These are phyloP conservation scores for Lomentospora prolificans DNA, from an alignment of 2,329 filamentous ascomycete species.

Conservation along the genomic window DNA sequence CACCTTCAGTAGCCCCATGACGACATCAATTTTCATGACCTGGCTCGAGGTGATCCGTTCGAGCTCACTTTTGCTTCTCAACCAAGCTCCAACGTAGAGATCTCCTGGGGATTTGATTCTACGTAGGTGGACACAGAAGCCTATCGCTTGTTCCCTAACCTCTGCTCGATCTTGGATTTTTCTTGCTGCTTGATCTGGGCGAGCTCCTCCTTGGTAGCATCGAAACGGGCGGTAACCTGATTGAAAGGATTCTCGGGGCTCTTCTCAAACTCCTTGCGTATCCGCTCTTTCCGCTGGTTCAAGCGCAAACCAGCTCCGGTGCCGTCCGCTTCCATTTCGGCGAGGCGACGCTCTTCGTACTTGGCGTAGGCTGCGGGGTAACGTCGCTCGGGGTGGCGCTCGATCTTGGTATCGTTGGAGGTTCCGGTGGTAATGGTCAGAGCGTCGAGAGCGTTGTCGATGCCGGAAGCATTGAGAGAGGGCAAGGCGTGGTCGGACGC, in stretches of 20 bases:
- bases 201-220: slow-evolving; percentile 71
- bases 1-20: background rate
- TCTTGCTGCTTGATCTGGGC: slow-evolving; percentile 55
- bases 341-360: slow-evolving; percentile 71
- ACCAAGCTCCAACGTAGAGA: too few species aligned
- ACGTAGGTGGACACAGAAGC: too few species aligned
- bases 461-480: slow-evolving; percentile 71
- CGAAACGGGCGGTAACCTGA: slow-evolving; percentile 65
- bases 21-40: slow-evolving; percentile 1
- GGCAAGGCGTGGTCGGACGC: slow-evolving; percentile 32
- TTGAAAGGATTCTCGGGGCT: slow-evolving; percentile 94
- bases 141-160: slow-evolving; percentile 35
- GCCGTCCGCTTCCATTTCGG: slow-evolving; percentile 78
- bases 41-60: background rate
- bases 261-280: slow-evolving; percentile 89
- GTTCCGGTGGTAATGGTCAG: slow-evolving; percentile 52
- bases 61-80: too few species aligned
- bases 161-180: slow-evolving; percentile 63
- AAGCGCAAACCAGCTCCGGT: slow-evolving; percentile 61
- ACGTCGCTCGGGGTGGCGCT: slow-evolving; percentile 78
- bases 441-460: slow-evolving; percentile 88
- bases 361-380: slow-evolving; percentile 78
- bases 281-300: slow-evolving; percentile 75
- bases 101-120: too few species aligned
- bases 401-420: slow-evolving; percentile 53